phyloP scores from a whole-genome alignment of 768 basidiomycete genomes.

The Phlegmacium glaucopus region DNA sequence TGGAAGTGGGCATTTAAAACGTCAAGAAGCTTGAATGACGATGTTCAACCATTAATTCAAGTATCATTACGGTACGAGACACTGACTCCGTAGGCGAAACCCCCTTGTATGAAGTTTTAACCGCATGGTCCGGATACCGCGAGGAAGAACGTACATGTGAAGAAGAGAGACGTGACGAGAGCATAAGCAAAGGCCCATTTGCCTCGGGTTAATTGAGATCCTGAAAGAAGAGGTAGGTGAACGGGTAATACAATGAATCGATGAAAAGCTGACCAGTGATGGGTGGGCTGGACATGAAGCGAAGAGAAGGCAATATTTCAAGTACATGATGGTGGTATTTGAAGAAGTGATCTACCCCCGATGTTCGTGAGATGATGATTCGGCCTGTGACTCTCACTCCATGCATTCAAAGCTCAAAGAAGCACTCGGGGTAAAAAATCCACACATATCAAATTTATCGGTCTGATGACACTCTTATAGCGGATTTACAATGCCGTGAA shows the following conservation, averaged over 20 bases:
- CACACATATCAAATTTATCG: too few relatives aligned
- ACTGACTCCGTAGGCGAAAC: conserved; percentile 63
- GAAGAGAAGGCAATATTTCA: too few relatives aligned
- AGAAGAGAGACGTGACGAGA: conserved; percentile 73
- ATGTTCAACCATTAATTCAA: background rate
- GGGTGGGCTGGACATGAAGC: background rate
- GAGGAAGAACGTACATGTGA: conserved; percentile 49
- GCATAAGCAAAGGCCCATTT: conserved; percentile 58
- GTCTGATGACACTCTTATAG: conserved; percentile 14
- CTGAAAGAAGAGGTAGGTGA: conserved; percentile 16
- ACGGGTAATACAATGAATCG: background rate
- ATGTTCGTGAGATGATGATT: too few relatives aligned
- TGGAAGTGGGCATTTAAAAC: conserved; percentile 76
- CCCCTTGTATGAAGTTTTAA: conserved; percentile 37
- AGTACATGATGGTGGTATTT: too few relatives aligned
- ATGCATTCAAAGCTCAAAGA: conserved; percentile 16
- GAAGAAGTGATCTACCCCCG: too few relatives aligned
- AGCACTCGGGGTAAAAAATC: conserved; percentile 16
- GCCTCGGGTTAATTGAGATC: conserved; percentile 39
- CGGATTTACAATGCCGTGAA: conserved; percentile 41
- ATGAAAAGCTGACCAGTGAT: conserved; percentile 13
- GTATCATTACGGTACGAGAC: background rate
- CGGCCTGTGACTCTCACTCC: too few relatives aligned
- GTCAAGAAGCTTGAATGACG: conserved; percentile 50
- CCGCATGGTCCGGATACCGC: background rate